Base-by-base conservation (phyloP, 108 stramenopile species). In the Skeletonema marinoi region DNA sequence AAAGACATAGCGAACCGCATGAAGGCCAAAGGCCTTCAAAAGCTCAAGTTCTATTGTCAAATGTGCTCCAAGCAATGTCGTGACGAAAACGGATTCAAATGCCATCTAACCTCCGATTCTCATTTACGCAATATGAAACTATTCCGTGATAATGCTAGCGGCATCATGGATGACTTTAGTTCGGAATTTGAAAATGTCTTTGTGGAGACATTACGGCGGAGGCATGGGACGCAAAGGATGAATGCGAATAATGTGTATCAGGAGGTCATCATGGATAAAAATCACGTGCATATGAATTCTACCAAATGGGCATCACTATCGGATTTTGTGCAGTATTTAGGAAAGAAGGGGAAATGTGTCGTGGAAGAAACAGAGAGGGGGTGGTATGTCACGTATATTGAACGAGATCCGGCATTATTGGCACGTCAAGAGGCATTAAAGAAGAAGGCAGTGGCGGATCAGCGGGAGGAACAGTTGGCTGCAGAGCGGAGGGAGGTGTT, bases 201-300 rank as follows among this genome's bases (percentile, higher is more conserved):
- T 77, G 13, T 99, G 42, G 92, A 97, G 29, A 93, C 92, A 4
- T 80, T 99, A 31, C 87, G 88, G 10, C 88, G 95, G 63, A 76
- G 96, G 11, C 98, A 98, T 60, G 93, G 96, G 10, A 97, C 96
- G 42, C 95, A 96, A 84, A 74, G 93, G 33, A 93, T 98, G 61
- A 88, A 95, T 56, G 98, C 99, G 66, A 98, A 98, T 75, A 87
- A 94, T 69, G 97, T 99, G 11, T 99, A 99, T 82, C 97, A 99
- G 81, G 98, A 99, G 86, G 86, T 97, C 64, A 99, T 99, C 84
- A 86, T 87, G 39, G 97, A 99, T 82, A 94, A 94, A 82, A 82
- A 95, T 68, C 99, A 99, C 82, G 87, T 98, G 41, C 99, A 99
- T 86, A 99, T 99, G 99, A 99, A 99, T 80, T 86, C 98, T 0